A percentile compares a stretch with the other conserved stretches of the same genome.
These are phyloP conservation scores for Oryza nivara DNA, from an alignment of 176 grass and related monocot genomes.

Conservation along the genomic window DNA sequence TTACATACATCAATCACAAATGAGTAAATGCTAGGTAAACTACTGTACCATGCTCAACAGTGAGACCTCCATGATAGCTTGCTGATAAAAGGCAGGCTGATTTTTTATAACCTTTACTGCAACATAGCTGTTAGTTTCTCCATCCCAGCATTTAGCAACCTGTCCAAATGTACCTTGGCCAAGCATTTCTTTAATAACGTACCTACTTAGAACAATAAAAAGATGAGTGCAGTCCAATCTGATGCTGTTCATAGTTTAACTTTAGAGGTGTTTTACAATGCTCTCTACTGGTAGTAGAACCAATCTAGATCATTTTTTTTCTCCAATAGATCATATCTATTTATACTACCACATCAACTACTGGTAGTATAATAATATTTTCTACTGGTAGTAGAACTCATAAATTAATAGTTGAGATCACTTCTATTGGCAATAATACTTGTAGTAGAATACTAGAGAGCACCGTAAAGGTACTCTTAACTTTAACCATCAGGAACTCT, in stretches of 20 bases:
- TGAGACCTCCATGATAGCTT: constrained; percentile 86
- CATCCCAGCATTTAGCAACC: constrained; percentile 94
- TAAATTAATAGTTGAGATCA: too few species aligned
- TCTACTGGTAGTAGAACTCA: too few species aligned
- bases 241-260: background rate
- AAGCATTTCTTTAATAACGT: constrained; percentile 90
- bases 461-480: background rate
- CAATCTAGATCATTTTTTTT: too few species aligned
- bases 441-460: too few species aligned
- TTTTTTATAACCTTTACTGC: constrained; percentile 99
- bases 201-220: constrained; percentile 58
- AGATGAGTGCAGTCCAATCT: background rate
- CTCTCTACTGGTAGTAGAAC: too few species aligned
- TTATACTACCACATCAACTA: too few species aligned
- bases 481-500: background rate
- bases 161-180: constrained; percentile 99
- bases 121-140: constrained; percentile 72
- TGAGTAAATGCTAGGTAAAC: constrained; percentile 2
- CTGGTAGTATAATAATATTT: too few species aligned
- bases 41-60: constrained; percentile 79
- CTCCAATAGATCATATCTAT: too few species aligned
- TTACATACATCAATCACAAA: background rate
- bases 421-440: too few species aligned
- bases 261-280: too few species aligned
- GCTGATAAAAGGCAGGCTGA: constrained; percentile 93